These are phyloP conservation scores for Herpetospermum pedunculosum DNA, from an alignment of 306 rosid species.

Conservation along the genomic window DNA sequence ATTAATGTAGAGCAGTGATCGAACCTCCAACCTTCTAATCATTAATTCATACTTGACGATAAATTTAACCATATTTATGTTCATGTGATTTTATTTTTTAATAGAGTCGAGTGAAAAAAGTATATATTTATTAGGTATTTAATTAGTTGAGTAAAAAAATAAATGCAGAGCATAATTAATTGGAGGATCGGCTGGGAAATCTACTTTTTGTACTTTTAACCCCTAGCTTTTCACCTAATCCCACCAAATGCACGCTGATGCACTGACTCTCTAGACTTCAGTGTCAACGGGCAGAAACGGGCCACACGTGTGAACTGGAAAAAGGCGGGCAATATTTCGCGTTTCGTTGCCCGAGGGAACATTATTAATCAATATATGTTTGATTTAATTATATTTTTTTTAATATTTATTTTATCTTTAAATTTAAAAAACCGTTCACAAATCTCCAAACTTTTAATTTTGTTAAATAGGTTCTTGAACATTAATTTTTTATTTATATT, in stretches of 20 bases:
- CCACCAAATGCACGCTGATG: constrained; percentile 2
- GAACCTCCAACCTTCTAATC: no score
- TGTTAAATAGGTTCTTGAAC: no score
- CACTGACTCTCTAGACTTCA: not conserved
- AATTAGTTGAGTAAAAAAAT: not conserved
- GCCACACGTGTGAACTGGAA: not conserved
- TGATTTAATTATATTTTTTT: not conserved
- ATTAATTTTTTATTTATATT: no score
- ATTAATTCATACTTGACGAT: no score
- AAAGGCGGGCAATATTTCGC: not conserved
- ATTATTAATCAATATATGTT: not conserved
- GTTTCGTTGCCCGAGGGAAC: not conserved
- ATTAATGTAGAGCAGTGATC: no score
- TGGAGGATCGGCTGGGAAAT: not conserved
- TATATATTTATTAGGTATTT: not conserved
- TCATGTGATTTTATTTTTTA: no score
- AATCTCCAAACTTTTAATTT: no score
- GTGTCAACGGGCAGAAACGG: constrained; percentile 3
- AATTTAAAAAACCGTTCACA: no score
- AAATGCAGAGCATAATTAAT: not conserved
- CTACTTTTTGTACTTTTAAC: constrained; percentile 2
- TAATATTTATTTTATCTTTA: not conserved
- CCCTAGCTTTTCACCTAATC: not conserved
- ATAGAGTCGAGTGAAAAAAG: no score
- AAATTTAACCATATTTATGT: no score